A percentile compares a stretch with the other conserved stretches of the same genome.
phyloP scores from a whole-genome alignment of 495 filamentous ascomycete genomes.

The Penicillium coprophilum region DNA sequence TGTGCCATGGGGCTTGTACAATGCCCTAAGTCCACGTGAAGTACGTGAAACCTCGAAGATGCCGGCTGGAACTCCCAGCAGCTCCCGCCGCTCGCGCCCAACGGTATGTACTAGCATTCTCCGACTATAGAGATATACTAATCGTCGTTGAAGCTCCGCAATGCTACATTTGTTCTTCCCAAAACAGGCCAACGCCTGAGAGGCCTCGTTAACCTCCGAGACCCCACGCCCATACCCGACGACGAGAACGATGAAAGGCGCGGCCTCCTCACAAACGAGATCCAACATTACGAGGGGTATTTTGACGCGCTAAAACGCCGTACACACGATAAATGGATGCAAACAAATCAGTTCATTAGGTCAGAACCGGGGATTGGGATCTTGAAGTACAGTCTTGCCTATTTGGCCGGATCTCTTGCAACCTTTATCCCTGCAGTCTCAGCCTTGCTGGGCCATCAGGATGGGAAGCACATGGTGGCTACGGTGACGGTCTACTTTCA shows the following conservation, averaged over 20 bases:
- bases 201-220: slow-evolving; percentile 49
- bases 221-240: slow-evolving; percentile 18
- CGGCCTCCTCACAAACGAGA: slow-evolving; percentile 40
- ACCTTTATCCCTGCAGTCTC: slow-evolving; percentile 80
- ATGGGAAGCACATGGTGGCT: slow-evolving; percentile 95
- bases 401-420: slow-evolving; percentile 81
- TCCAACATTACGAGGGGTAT: slow-evolving; percentile 21
- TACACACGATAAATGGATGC: slow-evolving; percentile 15
- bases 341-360: slow-evolving; percentile 39
- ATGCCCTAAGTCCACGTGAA: slow-evolving; percentile 13
- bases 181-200: slow-evolving; percentile 54
- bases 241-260: slow-evolving; percentile 38
- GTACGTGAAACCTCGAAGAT: slow-evolving; percentile 25
- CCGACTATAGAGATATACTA: slow-evolving; percentile 6
- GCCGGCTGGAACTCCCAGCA: slow-evolving; percentile 36
- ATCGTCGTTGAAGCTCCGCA: slow-evolving; percentile 43
- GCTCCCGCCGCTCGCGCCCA: slow-evolving; percentile 44
- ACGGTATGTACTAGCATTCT: slow-evolving; percentile 29
- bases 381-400: slow-evolving; percentile 91
- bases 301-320: slow-evolving; percentile 14
- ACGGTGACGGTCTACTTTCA: slow-evolving; percentile 96
- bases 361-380: slow-evolving; percentile 69
- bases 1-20: slow-evolving; percentile 5
- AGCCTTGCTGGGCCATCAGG: slow-evolving; percentile 72
- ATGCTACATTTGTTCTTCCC: slow-evolving; percentile 54